Percentiles rank a stretch among this genome's conserved stretches.
Evolutionary conservation across 108 stramenopile genomes (phyloP).

Genomic region (Discostella stelligeroides): DNA sequence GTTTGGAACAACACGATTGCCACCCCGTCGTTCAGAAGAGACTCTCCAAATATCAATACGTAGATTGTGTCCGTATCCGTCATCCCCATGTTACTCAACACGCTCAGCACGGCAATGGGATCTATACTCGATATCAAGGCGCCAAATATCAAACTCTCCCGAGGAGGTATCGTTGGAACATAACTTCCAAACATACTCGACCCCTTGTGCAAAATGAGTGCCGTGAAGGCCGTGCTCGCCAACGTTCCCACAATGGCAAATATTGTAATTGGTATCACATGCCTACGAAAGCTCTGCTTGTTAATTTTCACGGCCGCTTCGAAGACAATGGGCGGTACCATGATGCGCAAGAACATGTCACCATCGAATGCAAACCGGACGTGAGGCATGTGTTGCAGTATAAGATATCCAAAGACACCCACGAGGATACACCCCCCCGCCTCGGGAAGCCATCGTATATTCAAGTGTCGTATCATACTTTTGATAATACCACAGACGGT

Average conservation of each 20-base stretch:
- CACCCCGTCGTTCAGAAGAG: slow-evolving; percentile 95
- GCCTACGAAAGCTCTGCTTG: slow-evolving; percentile 75
- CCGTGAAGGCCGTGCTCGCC: slow-evolving; percentile 75
- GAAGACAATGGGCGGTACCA: slow-evolving; percentile 92
- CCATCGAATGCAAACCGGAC: slow-evolving; percentile 84
- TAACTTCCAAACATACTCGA: slow-evolving; percentile 42
- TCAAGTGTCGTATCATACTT: slow-evolving; percentile 83
- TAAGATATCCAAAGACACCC: slow-evolving; percentile 74
- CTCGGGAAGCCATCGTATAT: slow-evolving; percentile 87
- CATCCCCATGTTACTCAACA: slow-evolving; percentile 77
- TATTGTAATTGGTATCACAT: slow-evolving; percentile 77
- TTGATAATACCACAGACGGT: slow-evolving; percentile 87
- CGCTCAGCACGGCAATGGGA: slow-evolving; percentile 84
- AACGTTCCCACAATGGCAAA: slow-evolving; percentile 85
- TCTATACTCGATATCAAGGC: slow-evolving; percentile 90
- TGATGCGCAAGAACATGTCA: slow-evolving; percentile 83
- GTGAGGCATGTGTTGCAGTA: slow-evolving; percentile 71
- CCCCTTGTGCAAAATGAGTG: slow-evolving; percentile 69
- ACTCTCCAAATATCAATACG: slow-evolving; percentile 93
- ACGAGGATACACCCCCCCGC: slow-evolving; percentile 90
- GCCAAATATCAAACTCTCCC: slow-evolving; percentile 86
- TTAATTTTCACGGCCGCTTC: slow-evolving; percentile 88
- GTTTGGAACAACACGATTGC: slow-evolving; percentile 87
- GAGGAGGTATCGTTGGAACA: slow-evolving; percentile 64
- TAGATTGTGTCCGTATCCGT: slow-evolving; percentile 80